Evolutionary conservation across 1,284 basidiomycete genomes (phyloP), one percentile per base, ranked within the genome.

Genomic region (Ustilago curta): DNA sequence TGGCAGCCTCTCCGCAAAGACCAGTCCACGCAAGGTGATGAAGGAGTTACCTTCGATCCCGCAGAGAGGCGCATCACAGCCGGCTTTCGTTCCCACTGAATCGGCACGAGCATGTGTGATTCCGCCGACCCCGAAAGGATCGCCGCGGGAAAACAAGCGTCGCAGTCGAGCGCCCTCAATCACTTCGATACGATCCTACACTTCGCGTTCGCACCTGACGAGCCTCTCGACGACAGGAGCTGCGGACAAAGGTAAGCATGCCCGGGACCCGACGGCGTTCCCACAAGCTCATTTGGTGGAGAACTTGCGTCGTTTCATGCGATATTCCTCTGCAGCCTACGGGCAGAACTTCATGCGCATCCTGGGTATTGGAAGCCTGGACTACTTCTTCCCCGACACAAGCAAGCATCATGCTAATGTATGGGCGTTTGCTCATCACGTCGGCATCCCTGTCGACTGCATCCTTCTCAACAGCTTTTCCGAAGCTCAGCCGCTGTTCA

Each of bases 271-370:
- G 3, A 47, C 60, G 0, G 53, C 76, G 16, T 88, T 87, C 63
- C 88, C 88, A 0, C 81, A 83, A 32, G 83, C 84, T 18, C 85
- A 86, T 42, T 75, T 88, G 18, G 84, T 87, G 44, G 78, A 79
- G 50, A 88, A 88, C 60, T 82, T 88, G 45, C 85, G 87, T 59
- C 82, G 85, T 4, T 88, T 88, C 70, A 87, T 87, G 84, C 80
- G 86, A 19, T 88, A 87, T 74, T 76, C 80, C 3, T 79, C 76
- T n/a, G 80, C 80, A 8, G 70, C 79, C 2, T 81, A 81, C 48
- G 80, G 80, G 19, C 77, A 79, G 70, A 84, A 77, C 59, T 88
- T 88, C 61, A 78, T 88, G 59, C 79, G 87, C 14, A 87, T 88
- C 40, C 77, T 88, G 4, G 87, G 87, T 1, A 81, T 88, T 50